phyloP scores from a whole-genome alignment of 2,329 filamentous ascomycete genomes.

The Venturia aucupariae region DNA sequence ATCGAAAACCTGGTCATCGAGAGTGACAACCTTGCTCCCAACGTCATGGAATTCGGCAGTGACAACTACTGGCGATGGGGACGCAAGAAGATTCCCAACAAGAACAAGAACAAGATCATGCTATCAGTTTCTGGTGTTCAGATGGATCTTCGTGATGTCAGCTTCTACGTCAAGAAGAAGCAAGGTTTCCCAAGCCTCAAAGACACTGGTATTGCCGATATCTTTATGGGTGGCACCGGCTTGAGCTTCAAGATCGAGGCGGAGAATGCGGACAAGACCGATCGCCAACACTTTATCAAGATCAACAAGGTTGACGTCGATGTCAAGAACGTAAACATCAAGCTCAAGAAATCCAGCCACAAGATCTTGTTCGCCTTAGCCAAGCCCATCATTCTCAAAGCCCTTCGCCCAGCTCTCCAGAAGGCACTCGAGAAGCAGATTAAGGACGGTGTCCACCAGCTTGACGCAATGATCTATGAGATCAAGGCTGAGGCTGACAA shows the following conservation, averaged over 20 bases:
- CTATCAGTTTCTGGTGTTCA: constrained; percentile 83
- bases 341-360: constrained; percentile 89
- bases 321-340: constrained; percentile 74
- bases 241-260: constrained; percentile 88
- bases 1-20: constrained; percentile 94
- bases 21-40: constrained; percentile 93
- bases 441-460: constrained; percentile 67
- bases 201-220: constrained; percentile 80
- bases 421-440: constrained; percentile 86
- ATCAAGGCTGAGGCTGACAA: constrained; percentile 77
- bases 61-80: constrained; percentile 96
- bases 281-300: constrained; percentile 84
- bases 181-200: constrained; percentile 81
- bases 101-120: constrained; percentile 75
- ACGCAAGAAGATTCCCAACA: constrained; percentile 75
- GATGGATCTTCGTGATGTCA: constrained; percentile 79
- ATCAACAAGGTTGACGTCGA: constrained; percentile 79
- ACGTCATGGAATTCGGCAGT: constrained; percentile 75
- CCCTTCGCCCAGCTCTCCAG: constrained; percentile 73
- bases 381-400: constrained; percentile 79
- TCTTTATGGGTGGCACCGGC: constrained; percentile 77
- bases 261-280: constrained; percentile 66
- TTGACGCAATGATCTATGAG: constrained; percentile 63
- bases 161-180: constrained; percentile 93
- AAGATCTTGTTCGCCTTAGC: constrained; percentile 80